Percentiles rank a stretch among this genome's conserved stretches.
These are phyloP conservation scores for Keithomyces neogunnii DNA, from an alignment of 2,329 filamentous ascomycete genomes.

Conservation along the genomic window DNA sequence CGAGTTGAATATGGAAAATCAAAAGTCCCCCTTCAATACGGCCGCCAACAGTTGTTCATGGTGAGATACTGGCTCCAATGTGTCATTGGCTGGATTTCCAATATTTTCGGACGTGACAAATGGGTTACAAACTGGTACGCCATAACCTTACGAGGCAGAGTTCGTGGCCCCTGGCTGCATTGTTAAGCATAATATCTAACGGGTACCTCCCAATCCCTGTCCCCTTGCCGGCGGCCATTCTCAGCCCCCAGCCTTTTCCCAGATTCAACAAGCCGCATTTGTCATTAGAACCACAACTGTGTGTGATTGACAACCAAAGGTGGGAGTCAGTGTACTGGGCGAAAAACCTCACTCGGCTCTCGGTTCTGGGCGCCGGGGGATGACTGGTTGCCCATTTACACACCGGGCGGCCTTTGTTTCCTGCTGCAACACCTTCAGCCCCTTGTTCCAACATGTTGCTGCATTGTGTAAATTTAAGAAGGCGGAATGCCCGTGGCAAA, in stretches of 20 bases:
- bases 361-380: not conserved
- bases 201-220: not conserved
- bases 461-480: no score
- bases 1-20: not conserved
- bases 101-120: not conserved
- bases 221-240: not conserved
- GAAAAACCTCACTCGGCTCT: not conserved
- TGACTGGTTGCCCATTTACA: not conserved
- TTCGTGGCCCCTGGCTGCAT: not conserved
- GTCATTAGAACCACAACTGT: no score
- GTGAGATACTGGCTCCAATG: not conserved
- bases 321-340: not conserved
- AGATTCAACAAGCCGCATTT: no score
- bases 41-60: not conserved
- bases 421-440: no score
- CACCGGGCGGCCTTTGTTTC: not conserved
- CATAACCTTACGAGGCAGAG: not conserved
- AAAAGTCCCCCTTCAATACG: not conserved
- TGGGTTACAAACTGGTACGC: not conserved
- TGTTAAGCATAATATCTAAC: slow-evolving; percentile 1
- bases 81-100: not conserved
- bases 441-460: no score
- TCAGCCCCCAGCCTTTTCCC: not conserved
- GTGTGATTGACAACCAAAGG: not conserved
- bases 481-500: no score